A percentile compares a stretch with the other conserved stretches of the same genome.
phyloP scores from a whole-genome alignment of 495 filamentous ascomycete genomes.

The Rostrohypoxylon terebratum region DNA sequence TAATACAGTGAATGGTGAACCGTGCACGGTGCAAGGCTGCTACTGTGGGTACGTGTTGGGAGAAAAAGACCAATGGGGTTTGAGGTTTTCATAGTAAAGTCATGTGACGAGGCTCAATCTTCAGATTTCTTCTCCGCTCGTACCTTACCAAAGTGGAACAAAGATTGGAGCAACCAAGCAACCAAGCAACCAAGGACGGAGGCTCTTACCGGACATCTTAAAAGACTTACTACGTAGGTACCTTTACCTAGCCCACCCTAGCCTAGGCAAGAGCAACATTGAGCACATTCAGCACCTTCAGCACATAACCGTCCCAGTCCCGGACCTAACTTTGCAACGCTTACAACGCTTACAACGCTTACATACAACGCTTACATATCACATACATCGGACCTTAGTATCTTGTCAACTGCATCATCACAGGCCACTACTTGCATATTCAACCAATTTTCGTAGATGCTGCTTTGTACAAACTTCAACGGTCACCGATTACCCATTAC shows the following conservation, averaged over 20 bases:
- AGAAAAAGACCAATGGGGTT: background rate
- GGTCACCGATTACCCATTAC: background rate
- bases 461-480: background rate
- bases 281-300: background rate
- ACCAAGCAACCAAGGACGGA: constrained; percentile 15
- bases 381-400: background rate
- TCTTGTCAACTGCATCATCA: background rate
- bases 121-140: constrained; percentile 3
- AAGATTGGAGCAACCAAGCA: constrained; percentile 13
- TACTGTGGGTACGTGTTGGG: no score
- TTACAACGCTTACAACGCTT: background rate
- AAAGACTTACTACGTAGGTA: background rate
- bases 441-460: background rate
- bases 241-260: background rate
- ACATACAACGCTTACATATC: background rate
- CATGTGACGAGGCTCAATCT: constrained; percentile 13
- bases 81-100: background rate
- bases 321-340: background rate
- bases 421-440: background rate
- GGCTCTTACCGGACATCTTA: background rate
- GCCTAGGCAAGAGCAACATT: background rate
- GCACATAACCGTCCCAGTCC: background rate
- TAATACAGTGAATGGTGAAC: no score
- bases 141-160: constrained; percentile 13
- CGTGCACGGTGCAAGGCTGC: background rate